These are phyloP conservation scores for Aureobasidium sp. DNA, from an alignment of 2,329 filamentous ascomycete species.

Conservation along the genomic window DNA sequence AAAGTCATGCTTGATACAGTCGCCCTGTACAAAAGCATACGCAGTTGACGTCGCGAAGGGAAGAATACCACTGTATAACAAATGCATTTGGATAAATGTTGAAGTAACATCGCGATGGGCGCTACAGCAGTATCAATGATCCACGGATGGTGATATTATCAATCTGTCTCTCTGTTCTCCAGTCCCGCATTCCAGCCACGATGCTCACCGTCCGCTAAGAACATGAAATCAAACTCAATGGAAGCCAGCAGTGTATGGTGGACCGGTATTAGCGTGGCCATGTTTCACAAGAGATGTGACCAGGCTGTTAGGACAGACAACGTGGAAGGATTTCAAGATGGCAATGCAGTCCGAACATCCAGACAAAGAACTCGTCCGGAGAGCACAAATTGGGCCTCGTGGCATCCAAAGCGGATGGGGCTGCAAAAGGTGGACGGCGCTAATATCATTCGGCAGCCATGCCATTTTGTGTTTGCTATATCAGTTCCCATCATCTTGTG, in stretches of 20 bases:
- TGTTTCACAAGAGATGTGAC: neutral
- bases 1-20: conserved; percentile 13
- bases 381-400: neutral
- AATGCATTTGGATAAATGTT: neutral
- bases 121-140: too few relatives aligned
- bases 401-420: neutral
- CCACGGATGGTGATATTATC: too few relatives aligned
- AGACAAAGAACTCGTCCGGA: neutral
- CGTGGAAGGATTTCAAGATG: neutral
- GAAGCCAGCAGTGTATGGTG: neutral
- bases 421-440: neutral
- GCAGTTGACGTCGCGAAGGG: neutral
- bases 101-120: neutral
- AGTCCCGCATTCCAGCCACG: too few relatives aligned
- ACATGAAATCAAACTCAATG: neutral
- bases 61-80: neutral
- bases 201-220: neutral
- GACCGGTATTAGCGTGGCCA: neutral
- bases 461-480: neutral
- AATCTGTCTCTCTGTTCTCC: too few relatives aligned
- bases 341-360: neutral
- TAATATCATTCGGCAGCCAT: neutral
- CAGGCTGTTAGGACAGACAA: neutral
- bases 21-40: conserved; percentile 9
- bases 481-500: neutral